Evolutionary conservation across 2,329 filamentous ascomycete genomes (phyloP).

Genomic region (Aspergillus sp.): DNA sequence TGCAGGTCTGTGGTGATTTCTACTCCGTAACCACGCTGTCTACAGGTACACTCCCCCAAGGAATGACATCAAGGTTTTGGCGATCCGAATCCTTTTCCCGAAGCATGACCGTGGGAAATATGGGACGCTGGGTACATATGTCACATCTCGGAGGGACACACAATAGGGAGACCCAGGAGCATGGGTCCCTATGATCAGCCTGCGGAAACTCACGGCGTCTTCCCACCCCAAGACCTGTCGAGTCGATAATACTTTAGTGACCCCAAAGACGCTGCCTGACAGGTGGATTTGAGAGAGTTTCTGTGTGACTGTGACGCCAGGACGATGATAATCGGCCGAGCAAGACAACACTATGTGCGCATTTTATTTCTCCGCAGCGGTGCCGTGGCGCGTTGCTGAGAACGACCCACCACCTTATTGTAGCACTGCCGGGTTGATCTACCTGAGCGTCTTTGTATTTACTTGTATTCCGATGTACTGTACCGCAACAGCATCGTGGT

Average conservation of each 20-base stretch:
- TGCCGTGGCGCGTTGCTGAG: neutral
- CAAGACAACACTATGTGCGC: neutral
- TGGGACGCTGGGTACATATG: neutral
- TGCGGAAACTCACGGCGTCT: neutral
- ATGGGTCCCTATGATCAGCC: slow-evolving; percentile 6
- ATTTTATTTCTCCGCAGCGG: neutral
- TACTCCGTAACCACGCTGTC: neutral
- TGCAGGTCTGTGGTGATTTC: neutral
- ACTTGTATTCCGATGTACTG: too few relatives aligned
- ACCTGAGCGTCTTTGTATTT: too few relatives aligned
- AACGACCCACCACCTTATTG: neutral
- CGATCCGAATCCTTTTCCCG: neutral
- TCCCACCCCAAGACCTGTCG: neutral
- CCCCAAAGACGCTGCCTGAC: neutral
- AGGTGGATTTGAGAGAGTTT: neutral
- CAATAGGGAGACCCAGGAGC: slow-evolving; percentile 1
- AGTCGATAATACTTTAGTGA: neutral
- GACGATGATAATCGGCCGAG: neutral
- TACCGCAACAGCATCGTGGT: too few relatives aligned
- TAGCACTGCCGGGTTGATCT: too few relatives aligned
- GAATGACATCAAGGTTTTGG: neutral
- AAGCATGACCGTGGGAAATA: neutral
- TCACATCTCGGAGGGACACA: neutral
- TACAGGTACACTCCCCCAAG: neutral
- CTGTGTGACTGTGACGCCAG: neutral